phyloP scores from a whole-genome alignment of 169 alveolate species.

The Plasmodium fragile region DNA sequence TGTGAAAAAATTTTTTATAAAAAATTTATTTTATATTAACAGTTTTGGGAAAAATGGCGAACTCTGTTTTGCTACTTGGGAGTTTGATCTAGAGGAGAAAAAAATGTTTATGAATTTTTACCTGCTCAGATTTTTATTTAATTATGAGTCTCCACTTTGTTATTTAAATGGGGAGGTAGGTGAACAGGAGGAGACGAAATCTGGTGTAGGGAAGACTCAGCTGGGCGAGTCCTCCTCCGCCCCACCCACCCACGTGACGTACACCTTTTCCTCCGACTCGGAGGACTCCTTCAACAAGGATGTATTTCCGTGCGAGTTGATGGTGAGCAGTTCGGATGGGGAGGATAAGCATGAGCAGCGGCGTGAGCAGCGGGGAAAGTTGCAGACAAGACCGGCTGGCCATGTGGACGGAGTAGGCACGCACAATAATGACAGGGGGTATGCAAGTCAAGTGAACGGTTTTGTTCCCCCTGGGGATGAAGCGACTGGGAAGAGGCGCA shows the following conservation, averaged over 20 bases:
- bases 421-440: neutral
- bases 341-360: neutral
- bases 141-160: neutral
- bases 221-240: neutral
- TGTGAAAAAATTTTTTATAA: slow-evolving; percentile 40
- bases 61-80: slow-evolving; percentile 60
- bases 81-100: neutral
- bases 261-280: slow-evolving; percentile 30
- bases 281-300: slow-evolving; percentile 8
- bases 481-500: neutral
- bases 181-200: neutral
- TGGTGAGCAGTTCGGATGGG: neutral
- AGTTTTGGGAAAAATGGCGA: slow-evolving; percentile 69
- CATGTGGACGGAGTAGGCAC: neutral
- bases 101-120: slow-evolving; percentile 39
- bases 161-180: neutral
- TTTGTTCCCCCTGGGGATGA: neutral
- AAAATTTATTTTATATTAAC: slow-evolving; percentile 55
- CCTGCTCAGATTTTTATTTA: slow-evolving; percentile 24
- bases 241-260: slow-evolving; percentile 15
- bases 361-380: neutral
- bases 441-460: neutral
- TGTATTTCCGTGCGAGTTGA: slow-evolving; percentile 11
- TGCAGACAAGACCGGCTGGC: neutral
- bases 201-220: neutral